Conservation (phyloP, 2,329 filamentous ascomycete species). For the Aschersonia sp. region DNA sequence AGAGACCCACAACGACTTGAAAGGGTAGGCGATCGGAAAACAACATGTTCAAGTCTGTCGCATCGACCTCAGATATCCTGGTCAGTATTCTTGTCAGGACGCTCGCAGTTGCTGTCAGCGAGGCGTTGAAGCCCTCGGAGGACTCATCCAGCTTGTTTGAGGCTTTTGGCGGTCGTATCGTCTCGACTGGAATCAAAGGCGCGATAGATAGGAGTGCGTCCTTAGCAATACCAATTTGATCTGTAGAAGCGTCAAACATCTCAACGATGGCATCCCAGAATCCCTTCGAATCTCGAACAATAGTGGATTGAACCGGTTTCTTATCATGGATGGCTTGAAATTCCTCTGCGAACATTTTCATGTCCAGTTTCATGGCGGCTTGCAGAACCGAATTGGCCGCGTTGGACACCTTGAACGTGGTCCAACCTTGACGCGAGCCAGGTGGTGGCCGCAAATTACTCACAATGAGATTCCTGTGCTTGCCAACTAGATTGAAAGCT, state of each 20-base stretch:
- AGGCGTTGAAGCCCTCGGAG: constrained; percentile 58
- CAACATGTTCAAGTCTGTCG: constrained; percentile 52
- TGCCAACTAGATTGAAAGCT: constrained; percentile 49
- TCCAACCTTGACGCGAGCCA: constrained; percentile 18
- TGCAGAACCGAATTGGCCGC: constrained; percentile 33
- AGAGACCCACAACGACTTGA: constrained; percentile 59
- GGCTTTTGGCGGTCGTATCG: constrained; percentile 43
- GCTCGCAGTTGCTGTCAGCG: constrained; percentile 40
- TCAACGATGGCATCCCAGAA: constrained; percentile 31
- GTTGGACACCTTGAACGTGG: constrained; percentile 25
- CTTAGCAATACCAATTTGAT: constrained; percentile 58
- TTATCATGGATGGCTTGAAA: constrained; percentile 44
- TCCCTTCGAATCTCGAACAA: constrained; percentile 48
- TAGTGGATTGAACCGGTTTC: constrained; percentile 47
- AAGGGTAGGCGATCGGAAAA: constrained; percentile 55
- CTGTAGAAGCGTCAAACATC: constrained; percentile 65
- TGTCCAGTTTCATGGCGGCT: constrained; percentile 35
- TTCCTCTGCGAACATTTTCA: constrained; percentile 26
- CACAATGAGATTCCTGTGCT: constrained; percentile 45
- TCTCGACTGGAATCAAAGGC: constrained; percentile 60
- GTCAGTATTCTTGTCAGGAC: constrained; percentile 63
- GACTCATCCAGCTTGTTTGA: constrained; percentile 23
- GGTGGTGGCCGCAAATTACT: constrained; percentile 15
- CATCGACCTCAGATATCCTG: constrained; percentile 61
- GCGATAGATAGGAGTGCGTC: constrained; percentile 57